Evolutionary conservation across 1,139 yeast species (phyloP).

Genomic region (Geotrichum cucujoidarum): DNA sequence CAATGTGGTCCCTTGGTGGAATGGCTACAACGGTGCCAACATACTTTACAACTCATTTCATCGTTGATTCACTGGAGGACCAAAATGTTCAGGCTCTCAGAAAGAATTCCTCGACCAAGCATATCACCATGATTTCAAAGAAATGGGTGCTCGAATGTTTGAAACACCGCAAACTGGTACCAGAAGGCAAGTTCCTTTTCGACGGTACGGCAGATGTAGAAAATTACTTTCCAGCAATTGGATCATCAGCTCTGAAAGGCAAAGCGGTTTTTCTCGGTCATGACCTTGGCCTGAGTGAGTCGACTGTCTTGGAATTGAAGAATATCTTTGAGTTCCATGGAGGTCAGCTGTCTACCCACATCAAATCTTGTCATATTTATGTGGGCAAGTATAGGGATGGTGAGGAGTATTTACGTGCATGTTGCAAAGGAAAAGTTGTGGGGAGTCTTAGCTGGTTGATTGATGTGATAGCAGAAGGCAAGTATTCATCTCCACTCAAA

Average conservation of each 20-base stretch:
- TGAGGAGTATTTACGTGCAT: conserved; percentile 20
- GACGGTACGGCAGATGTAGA: not conserved
- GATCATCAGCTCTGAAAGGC: not conserved
- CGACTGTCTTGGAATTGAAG: not conserved
- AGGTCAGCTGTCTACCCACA: conserved; percentile 33
- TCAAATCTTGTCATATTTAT: not conserved
- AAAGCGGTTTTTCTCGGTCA: conserved; percentile 2
- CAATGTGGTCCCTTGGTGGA: conserved; percentile 72
- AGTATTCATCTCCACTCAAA: conserved; percentile 54
- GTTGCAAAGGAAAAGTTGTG: conserved; percentile 39
- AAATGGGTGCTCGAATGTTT: conserved; percentile 68
- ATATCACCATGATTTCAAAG: conserved; percentile 60
- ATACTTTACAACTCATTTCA: conserved; percentile 69
- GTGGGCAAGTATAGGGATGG: conserved; percentile 7
- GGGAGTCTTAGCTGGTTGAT: conserved; percentile 78
- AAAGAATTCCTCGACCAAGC: not conserved
- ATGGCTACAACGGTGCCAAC: conserved; percentile 43
- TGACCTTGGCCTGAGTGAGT: not conserved
- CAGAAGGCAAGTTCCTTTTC: conserved; percentile 48
- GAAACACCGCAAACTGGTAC: conserved; percentile 46
- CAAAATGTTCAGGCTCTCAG: conserved; percentile 33
- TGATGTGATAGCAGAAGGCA: conserved; percentile 51
- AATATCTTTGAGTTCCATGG: conserved; percentile 28
- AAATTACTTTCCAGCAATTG: not conserved
- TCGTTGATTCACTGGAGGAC: conserved; percentile 53